Percentiles rank a stretch among this genome's conserved stretches.
Conservation (phyloP, 495 filamentous ascomycete species). For the Geoglossum glabrum region DNA sequence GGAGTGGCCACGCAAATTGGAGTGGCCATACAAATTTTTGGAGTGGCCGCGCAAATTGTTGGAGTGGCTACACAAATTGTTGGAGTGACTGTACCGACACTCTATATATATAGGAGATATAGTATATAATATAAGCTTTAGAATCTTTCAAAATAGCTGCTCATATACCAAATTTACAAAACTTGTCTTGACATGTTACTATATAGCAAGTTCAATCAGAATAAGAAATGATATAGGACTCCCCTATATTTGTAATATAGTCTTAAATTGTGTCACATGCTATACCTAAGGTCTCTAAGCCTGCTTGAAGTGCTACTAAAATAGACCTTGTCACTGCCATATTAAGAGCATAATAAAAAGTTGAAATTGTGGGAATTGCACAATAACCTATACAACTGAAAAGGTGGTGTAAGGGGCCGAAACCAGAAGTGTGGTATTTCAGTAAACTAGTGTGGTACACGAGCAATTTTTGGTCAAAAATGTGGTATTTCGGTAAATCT, state of each 20-base stretch:
- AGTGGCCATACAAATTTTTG: neutral
- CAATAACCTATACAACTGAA: neutral
- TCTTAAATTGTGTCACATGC: neutral
- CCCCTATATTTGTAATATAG: neutral
- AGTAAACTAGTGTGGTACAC: neutral
- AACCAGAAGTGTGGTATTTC: neutral
- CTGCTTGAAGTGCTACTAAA: neutral
- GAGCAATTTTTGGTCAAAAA: neutral
- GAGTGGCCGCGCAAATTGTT: neutral
- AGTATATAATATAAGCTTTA: neutral
- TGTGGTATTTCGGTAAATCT: neutral
- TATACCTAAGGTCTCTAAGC: neutral
- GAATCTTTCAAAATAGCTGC: neutral
- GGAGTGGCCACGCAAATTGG: neutral
- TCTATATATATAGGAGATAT: neutral
- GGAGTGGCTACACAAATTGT: neutral
- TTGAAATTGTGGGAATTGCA: neutral
- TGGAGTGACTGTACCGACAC: neutral
- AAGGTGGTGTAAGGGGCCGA: neutral
- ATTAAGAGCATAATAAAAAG: neutral
- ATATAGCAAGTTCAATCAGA: neutral
- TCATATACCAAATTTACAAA: neutral
- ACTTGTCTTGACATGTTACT: neutral
- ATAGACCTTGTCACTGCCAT: neutral
- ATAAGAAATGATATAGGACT: neutral